Conservation (phyloP, 495 filamentous ascomycete species). For the Neurospora sp. region DNA sequence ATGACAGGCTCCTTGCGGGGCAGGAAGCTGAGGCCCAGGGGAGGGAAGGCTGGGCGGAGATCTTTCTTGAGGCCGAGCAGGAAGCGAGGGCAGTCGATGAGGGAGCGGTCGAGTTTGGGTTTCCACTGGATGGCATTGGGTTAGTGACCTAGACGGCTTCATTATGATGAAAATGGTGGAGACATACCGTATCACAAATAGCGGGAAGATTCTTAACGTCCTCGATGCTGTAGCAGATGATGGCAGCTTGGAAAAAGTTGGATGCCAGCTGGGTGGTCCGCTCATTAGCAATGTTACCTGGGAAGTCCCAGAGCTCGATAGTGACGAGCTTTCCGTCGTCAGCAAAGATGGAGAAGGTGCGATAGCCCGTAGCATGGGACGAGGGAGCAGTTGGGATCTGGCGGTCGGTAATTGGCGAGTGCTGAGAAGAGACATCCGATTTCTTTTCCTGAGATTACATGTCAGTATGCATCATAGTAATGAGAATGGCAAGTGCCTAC, state of each 20-base stretch:
- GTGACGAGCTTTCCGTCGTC: constrained; percentile 3
- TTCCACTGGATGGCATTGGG: constrained; percentile 14
- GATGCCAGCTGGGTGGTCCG: constrained; percentile 1
- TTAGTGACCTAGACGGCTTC: not conserved
- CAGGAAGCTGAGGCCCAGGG: constrained; percentile 10
- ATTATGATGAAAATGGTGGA: too few species aligned
- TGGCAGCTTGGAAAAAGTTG: constrained; percentile 20
- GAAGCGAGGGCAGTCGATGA: constrained; percentile 14
- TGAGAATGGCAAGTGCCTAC: not conserved
- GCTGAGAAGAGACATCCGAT: not conserved
- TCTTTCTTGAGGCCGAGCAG: constrained; percentile 21
- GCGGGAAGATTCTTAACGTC: constrained; percentile 7
- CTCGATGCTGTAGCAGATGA: constrained; percentile 21
- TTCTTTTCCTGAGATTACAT: not conserved
- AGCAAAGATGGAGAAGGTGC: constrained; percentile 4
- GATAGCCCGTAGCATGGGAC: constrained; percentile 3
- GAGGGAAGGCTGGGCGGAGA: constrained; percentile 1
- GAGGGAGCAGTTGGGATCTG: constrained; percentile 5
- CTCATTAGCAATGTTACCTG: constrained; percentile 5
- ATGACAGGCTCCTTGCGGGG: constrained; percentile 3
- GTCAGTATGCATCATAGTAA: not conserved
- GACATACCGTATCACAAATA: constrained; percentile 7
- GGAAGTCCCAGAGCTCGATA: constrained; percentile 25
- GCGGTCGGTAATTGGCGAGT: not conserved
- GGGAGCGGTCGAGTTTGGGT: constrained; percentile 13